phyloP scores from a whole-genome alignment of 495 filamentous ascomycete genomes.

The Aspergillus conjunctus region DNA sequence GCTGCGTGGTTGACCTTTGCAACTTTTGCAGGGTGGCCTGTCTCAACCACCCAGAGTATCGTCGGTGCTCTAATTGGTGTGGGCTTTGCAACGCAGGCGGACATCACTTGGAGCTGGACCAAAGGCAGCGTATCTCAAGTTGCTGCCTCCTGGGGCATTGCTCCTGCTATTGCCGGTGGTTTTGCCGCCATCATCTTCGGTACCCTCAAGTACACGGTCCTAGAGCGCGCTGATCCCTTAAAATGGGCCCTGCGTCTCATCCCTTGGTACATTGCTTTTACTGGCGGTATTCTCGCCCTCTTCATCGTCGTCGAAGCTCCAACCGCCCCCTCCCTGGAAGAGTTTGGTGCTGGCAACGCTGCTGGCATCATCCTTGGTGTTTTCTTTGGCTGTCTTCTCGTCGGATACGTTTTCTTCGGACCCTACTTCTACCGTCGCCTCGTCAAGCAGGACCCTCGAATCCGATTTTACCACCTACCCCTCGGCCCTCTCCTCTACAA shows the following conservation, averaged over 20 bases:
- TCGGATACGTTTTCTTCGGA: slow-evolving; percentile 60
- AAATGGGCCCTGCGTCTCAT: slow-evolving; percentile 58
- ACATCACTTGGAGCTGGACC: slow-evolving; percentile 58
- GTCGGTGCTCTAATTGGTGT: slow-evolving; percentile 65
- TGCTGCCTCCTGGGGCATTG: slow-evolving; percentile 63
- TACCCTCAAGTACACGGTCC: slow-evolving; percentile 63
- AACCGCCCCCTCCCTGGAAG: slow-evolving; percentile 40
- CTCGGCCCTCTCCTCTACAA: slow-evolving; percentile 57
- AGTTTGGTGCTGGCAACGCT: slow-evolving; percentile 53
- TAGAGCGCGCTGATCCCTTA: slow-evolving; percentile 59
- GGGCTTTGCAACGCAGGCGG: slow-evolving; percentile 60
- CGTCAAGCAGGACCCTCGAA: slow-evolving; percentile 54
- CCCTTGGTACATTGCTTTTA: slow-evolving; percentile 63
- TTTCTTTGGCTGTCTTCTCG: slow-evolving; percentile 53
- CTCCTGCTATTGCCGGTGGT: slow-evolving; percentile 58
- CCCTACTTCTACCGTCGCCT: slow-evolving; percentile 64
- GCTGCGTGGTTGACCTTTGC: slow-evolving; percentile 26
- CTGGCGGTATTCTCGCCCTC: slow-evolving; percentile 62
- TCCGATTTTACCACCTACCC: slow-evolving; percentile 60
- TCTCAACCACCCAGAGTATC: slow-evolving; percentile 62
- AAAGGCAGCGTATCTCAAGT: slow-evolving; percentile 57
- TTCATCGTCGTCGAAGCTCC: slow-evolving; percentile 56
- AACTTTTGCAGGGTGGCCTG: slow-evolving; percentile 23
- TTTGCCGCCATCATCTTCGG: slow-evolving; percentile 66
- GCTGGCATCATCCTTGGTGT: slow-evolving; percentile 61